Conservation (phyloP, 2,329 filamentous ascomycete species). For the Simplicillium sp. region DNA sequence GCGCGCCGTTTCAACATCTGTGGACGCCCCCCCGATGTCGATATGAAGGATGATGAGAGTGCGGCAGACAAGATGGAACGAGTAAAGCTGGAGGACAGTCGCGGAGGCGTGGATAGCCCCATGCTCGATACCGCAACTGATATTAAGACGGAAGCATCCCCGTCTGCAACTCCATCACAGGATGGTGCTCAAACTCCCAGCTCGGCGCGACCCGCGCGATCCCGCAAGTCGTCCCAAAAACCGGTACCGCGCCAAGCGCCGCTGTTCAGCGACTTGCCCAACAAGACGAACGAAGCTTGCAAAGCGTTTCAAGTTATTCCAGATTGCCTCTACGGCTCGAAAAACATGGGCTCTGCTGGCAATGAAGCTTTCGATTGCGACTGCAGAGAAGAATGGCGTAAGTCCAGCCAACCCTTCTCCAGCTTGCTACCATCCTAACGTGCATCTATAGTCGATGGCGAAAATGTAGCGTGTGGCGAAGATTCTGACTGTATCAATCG, state of each 20-base stretch:
- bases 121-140: neutral
- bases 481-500: slow-evolving; percentile 98
- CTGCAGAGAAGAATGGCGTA: slow-evolving; percentile 91
- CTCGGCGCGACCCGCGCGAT: slow-evolving; percentile 55
- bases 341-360: slow-evolving; percentile 83
- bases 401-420: slow-evolving; percentile 28
- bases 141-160: slow-evolving; percentile 3
- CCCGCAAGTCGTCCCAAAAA: slow-evolving; percentile 67
- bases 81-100: slow-evolving; percentile 21
- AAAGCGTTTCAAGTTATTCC: slow-evolving; percentile 71
- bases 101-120: neutral
- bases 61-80: slow-evolving; percentile 17
- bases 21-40: slow-evolving; percentile 2
- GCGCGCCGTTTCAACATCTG: neutral
- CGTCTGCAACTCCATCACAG: neutral
- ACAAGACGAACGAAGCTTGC: slow-evolving; percentile 69
- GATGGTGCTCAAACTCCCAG: too few species aligned
- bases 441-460: slow-evolving; percentile 38
- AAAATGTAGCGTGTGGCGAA: slow-evolving; percentile 84
- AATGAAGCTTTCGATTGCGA: slow-evolving; percentile 90
- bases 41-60: slow-evolving; percentile 14
- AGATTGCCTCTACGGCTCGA: slow-evolving; percentile 84
- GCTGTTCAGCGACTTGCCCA: slow-evolving; percentile 66
- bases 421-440: slow-evolving; percentile 9
- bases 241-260: slow-evolving; percentile 49